A percentile compares a stretch with the other conserved stretches of the same genome.
Evolutionary conservation across 2,329 filamentous ascomycete species (phyloP).

Genomic region (Colletotrichum tropicale): DNA sequence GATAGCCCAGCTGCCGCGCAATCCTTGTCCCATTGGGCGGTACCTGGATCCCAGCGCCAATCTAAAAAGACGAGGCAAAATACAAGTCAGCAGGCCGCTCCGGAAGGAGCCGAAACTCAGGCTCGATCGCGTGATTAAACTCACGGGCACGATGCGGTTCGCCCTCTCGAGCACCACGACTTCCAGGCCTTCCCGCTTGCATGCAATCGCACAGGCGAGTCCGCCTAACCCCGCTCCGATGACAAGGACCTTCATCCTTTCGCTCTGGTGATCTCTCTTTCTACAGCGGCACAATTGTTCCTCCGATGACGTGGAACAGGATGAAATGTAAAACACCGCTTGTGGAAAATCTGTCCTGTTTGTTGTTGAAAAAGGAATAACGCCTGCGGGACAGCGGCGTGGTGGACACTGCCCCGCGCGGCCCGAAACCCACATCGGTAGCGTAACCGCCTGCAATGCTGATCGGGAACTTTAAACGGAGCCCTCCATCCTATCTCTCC

Average conservation of each 20-base stretch:
- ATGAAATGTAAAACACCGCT: neutral
- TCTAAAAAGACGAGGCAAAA: neutral
- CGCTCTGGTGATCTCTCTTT: neutral
- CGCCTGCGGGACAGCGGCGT: neutral
- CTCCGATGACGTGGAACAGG: neutral
- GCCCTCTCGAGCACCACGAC: constrained; percentile 19
- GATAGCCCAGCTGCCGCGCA: constrained; percentile 4
- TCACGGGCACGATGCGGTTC: neutral
- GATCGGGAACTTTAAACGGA: neutral
- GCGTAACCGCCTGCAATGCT: neutral
- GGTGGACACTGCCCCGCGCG: neutral
- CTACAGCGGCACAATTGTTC: neutral
- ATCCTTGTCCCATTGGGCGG: constrained; percentile 7
- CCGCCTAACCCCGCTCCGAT: constrained; percentile 14
- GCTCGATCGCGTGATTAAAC: neutral
- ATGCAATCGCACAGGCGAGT: constrained; percentile 16
- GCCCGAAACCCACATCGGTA: neutral
- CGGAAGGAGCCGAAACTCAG: neutral
- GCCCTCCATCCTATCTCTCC: neutral
- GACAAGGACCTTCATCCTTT: constrained; percentile 8
- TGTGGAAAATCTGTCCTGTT: neutral
- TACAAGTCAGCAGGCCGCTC: neutral
- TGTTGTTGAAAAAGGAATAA: neutral
- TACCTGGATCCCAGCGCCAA: constrained; percentile 12
- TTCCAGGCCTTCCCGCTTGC: neutral